A percentile compares a stretch with the other conserved stretches of the same genome.
Evolutionary conservation across 345 rosid species (phyloP).

Genomic region (Citrus australasica): DNA sequence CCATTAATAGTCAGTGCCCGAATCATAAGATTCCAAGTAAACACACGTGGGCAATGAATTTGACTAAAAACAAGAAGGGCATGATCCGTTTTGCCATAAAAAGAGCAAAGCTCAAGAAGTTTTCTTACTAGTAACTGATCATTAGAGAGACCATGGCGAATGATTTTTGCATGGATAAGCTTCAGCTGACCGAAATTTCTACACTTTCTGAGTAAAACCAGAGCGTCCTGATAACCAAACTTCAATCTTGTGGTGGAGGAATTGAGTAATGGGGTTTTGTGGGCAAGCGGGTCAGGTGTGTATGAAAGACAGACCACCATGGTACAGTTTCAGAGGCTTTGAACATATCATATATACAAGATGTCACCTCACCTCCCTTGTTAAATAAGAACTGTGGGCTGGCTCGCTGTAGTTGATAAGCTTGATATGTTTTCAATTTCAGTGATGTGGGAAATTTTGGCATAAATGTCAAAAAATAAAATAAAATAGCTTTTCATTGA

Average conservation of each 20-base stretch:
- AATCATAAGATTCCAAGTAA: constrained; percentile 77
- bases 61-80: constrained; percentile 52
- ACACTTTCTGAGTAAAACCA: constrained; percentile 38
- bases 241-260: not conserved
- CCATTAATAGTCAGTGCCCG: constrained; percentile 40
- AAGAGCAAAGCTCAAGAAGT: constrained; percentile 45
- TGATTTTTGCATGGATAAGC: constrained; percentile 53
- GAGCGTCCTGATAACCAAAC: constrained; percentile 42
- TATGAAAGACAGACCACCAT: constrained; percentile 35
- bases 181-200: constrained; percentile 48
- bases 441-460: too few species aligned
- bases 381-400: not conserved
- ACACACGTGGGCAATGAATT: constrained; percentile 33
- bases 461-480: too few species aligned
- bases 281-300: constrained; percentile 16
- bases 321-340: not conserved
- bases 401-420: not conserved
- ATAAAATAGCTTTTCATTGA: too few species aligned
- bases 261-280: constrained; percentile 6
- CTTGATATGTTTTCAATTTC: not conserved
- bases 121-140: constrained; percentile 60
- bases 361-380: too few species aligned
- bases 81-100: constrained; percentile 34
- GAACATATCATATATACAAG: not conserved
- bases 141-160: constrained; percentile 38